Evolutionary conservation across 352 stramenopile species (phyloP).

Genomic region (Detonula confervacea): DNA sequence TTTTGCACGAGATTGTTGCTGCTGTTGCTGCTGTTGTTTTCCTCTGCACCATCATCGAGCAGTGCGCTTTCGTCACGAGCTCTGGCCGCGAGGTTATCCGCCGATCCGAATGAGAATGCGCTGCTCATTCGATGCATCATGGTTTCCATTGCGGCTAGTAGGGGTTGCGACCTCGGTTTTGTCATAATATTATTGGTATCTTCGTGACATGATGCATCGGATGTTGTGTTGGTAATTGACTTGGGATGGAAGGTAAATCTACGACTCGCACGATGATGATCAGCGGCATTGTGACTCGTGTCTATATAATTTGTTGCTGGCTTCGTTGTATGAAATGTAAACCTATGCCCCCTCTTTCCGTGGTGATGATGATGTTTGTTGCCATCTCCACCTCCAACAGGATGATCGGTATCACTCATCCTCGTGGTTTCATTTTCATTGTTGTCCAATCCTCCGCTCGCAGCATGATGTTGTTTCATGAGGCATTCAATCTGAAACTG

Average conservation of each 20-base stretch:
- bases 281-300: neutral
- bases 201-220: neutral
- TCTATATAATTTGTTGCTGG: neutral
- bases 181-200: neutral
- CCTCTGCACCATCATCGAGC: no score
- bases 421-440: no score
- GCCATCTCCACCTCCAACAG: no score
- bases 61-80: neutral
- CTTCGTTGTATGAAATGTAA: no score
- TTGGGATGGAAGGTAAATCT: neutral
- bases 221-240: neutral
- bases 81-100: neutral
- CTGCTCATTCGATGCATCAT: neutral
- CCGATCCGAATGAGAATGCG: neutral
- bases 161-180: neutral
- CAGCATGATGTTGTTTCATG: neutral
- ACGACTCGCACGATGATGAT: neutral
- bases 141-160: neutral
- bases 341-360: no score
- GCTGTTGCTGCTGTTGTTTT: no score
- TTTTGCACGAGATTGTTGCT: no score
- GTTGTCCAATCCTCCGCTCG: no score
- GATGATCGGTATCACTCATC: no score
- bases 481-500: constrained; percentile 23
- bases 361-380: no score